Conservation (phyloP, 192 early-diverging fungal genomes). For the Mortierella antarctica region DNA sequence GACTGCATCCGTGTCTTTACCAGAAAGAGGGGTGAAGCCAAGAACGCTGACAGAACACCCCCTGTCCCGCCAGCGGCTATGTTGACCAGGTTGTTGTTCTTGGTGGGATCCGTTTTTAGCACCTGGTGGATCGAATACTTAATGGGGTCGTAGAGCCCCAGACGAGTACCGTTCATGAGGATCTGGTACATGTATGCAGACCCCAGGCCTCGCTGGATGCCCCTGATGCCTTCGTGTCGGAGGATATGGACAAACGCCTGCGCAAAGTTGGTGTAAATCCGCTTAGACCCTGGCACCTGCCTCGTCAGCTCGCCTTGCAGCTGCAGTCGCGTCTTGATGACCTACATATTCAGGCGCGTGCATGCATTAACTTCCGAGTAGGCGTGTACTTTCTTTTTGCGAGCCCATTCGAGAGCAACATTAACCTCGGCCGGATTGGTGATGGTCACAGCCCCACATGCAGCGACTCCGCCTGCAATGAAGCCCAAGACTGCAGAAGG, state of each 20-base stretch:
- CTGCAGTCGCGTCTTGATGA: conserved; percentile 94
- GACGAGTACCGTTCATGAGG: conserved; percentile 91
- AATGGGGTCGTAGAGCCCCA: conserved; percentile 92
- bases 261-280: conserved; percentile 81
- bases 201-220: conserved; percentile 88
- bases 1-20: conserved; percentile 92
- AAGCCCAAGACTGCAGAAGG: conserved; percentile 64
- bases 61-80: conserved; percentile 79
- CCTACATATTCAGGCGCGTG: conserved; percentile 30
- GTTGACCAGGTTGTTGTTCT: conserved; percentile 67
- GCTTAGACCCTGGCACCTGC: conserved; percentile 54
- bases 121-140: conserved; percentile 63
- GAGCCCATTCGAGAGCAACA: too few species aligned
- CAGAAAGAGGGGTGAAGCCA: conserved; percentile 90
- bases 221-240: conserved; percentile 86
- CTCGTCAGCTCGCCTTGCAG: conserved; percentile 90
- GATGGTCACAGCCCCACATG: conserved; percentile 90
- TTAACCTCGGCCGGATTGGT: conserved; percentile 90
- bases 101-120: conserved; percentile 49
- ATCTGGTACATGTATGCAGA: conserved; percentile 91
- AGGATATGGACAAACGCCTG: conserved; percentile 82
- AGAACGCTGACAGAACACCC: conserved; percentile 82
- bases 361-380: too few species aligned
- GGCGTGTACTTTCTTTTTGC: too few species aligned
- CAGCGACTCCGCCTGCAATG: conserved; percentile 81